Percentiles rank a stretch among this genome's conserved stretches.
phyloP scores from a whole-genome alignment of 2,329 filamentous ascomycete genomes.

The Pseudonectria buxi region DNA sequence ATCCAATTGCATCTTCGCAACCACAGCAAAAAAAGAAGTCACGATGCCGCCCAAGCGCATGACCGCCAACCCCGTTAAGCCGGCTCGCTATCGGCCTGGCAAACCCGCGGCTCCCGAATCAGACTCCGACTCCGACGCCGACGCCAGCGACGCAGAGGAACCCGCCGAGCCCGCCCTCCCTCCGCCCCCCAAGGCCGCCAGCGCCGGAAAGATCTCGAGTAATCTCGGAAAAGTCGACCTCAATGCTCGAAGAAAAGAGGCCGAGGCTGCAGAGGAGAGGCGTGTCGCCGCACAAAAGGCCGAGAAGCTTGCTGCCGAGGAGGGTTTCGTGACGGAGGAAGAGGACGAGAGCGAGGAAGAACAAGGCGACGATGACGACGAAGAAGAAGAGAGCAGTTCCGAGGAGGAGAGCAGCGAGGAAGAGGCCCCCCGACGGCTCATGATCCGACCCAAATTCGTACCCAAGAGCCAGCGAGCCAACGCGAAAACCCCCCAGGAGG shows the following conservation, averaged over 20 bases:
- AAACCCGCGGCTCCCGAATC: conserved; percentile 58
- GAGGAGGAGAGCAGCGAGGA: conserved; percentile 49
- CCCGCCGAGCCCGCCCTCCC: conserved; percentile 31
- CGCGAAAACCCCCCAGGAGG: conserved; percentile 21
- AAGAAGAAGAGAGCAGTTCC: conserved; percentile 33
- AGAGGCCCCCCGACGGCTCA: conserved; percentile 47
- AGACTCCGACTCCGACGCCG: conserved; percentile 47
- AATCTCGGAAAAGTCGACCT: conserved; percentile 47
- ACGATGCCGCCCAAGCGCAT: conserved; percentile 71
- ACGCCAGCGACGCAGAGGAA: conserved; percentile 31
- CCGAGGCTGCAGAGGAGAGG: conserved; percentile 39
- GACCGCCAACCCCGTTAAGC: conserved; percentile 82
- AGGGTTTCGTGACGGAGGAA: conserved; percentile 57
- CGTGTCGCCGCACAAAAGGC: conserved; percentile 43
- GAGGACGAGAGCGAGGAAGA: conserved; percentile 34
- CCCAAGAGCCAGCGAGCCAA: conserved; percentile 48
- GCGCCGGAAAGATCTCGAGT: conserved; percentile 50
- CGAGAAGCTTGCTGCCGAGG: conserved; percentile 47
- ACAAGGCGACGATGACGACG: conserved; percentile 26
- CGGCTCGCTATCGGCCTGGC: conserved; percentile 77
- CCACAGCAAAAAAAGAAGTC: conserved; percentile 3
- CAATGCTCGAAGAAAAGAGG: conserved; percentile 38
- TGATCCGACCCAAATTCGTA: conserved; percentile 59
- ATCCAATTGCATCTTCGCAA: too few relatives aligned
- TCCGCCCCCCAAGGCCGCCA: conserved; percentile 51